Base-by-base conservation (phyloP, 768 basidiomycete species). In the Kwoniella shandongensis region DNA sequence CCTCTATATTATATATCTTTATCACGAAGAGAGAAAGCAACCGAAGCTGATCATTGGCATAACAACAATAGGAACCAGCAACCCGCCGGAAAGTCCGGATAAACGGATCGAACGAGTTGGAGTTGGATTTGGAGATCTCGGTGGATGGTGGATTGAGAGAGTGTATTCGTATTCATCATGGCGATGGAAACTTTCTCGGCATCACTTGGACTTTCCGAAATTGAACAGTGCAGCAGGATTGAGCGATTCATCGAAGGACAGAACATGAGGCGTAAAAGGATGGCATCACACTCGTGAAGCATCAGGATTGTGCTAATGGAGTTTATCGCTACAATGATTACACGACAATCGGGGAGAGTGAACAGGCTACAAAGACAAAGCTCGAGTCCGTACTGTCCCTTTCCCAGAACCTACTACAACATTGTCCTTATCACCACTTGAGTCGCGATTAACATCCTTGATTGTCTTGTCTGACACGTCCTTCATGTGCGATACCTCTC, bases 11-110 rank as follows among this genome's bases (percentile, higher is more conserved):
- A 23, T 18, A 32, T 32, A n/a, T 42, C n/a, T 18, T 8, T n/a
- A 42, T 42, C 8, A 42, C 8, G 8, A n/a, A 23, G n/a, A 18
- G 6, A 42, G 40, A 23, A 23, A 42, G 17, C 22, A 41, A 23
- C 12, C 20, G 27, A 35, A 18, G 62, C 57, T 66, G 57, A 64
- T 50, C 7, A 18, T 20, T 54, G 25, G 36, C 8, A 4, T 58
- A 22, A 22, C 13, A 3, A 44, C 15, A 25, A 60, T 61, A 76
- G 75, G 73, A 76, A 76, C 75, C 64, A 59, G 44, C 70, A 74
- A 52, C 73, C 75, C 56, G 67, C 69, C 50, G 75, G 75, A 60
- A 76, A 76, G 70, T 76, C 75, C 44, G 75, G 75, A 54, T 76
- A 75, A 66, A 56, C 63, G 51, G 47, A 36, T 44, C 39, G 7